phyloP scores from a whole-genome alignment of 2,329 filamentous ascomycete species.

The Dactylellina drechsleri region DNA sequence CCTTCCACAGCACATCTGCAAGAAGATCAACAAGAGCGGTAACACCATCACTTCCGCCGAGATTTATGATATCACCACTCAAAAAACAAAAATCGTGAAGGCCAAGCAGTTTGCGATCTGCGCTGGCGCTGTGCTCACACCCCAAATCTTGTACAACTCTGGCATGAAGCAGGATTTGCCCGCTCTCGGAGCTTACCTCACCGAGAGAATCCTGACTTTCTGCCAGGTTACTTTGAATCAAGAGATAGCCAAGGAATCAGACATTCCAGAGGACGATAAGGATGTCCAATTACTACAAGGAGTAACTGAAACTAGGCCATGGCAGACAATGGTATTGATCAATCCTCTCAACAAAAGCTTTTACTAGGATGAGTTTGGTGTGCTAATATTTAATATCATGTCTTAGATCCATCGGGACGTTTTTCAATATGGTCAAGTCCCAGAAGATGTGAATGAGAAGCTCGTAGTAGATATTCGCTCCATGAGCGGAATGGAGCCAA shows the following conservation, averaged over 20 bases:
- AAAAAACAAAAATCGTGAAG: slow-evolving; percentile 47
- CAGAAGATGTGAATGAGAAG: slow-evolving; percentile 55
- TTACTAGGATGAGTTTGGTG: background rate
- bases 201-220: slow-evolving; percentile 58
- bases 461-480: slow-evolving; percentile 57
- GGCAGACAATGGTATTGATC: slow-evolving; percentile 55
- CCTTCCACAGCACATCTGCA: slow-evolving; percentile 53
- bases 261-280: slow-evolving; percentile 25
- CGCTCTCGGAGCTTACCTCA: slow-evolving; percentile 57
- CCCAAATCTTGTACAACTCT: slow-evolving; percentile 57
- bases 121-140: slow-evolving; percentile 58
- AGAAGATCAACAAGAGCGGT: slow-evolving; percentile 29
- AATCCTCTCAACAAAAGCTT: background rate
- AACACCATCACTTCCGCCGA: slow-evolving; percentile 21
- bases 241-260: slow-evolving; percentile 44
- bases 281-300: slow-evolving; percentile 54
- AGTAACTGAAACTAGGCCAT: slow-evolving; percentile 55
- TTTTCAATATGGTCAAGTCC: slow-evolving; percentile 57
- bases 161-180: slow-evolving; percentile 40
- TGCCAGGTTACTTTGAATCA: slow-evolving; percentile 58
- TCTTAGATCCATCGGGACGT: slow-evolving; percentile 58
- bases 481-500: slow-evolving; percentile 54
- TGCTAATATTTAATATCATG: background rate
- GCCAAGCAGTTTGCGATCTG: slow-evolving; percentile 59
- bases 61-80: slow-evolving; percentile 51